Percentiles rank a stretch among this genome's conserved stretches.
Evolutionary conservation across 495 filamentous ascomycete species (phyloP).

Genomic region (Penicilliopsis zonata): DNA sequence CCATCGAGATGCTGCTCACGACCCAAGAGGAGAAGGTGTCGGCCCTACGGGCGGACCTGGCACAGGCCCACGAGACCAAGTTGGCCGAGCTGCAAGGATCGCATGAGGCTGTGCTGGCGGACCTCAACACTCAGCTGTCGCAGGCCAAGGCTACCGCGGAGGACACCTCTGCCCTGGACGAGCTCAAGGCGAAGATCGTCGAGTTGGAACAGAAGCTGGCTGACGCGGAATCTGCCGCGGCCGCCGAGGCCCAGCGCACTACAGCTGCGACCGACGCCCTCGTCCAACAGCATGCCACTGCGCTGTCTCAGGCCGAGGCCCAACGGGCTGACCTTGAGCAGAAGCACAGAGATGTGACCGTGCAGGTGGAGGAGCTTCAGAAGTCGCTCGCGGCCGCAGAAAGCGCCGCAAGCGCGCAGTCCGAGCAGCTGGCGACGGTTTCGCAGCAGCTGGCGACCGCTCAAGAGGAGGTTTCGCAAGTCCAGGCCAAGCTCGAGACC

Average conservation of each 20-base stretch:
- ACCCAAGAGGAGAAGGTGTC: constrained; percentile 30
- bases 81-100: constrained; percentile 26
- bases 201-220: constrained; percentile 28
- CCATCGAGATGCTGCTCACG: constrained; percentile 34
- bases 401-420: constrained; percentile 16
- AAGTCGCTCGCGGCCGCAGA: constrained; percentile 17
- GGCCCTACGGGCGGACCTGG: constrained; percentile 22
- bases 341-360: constrained; percentile 16
- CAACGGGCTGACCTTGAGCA: constrained; percentile 21
- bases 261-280: constrained; percentile 16
- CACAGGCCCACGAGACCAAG: constrained; percentile 24
- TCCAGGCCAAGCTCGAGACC: constrained; percentile 21
- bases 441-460: constrained; percentile 20
- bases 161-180: constrained; percentile 26
- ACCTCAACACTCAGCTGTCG: constrained; percentile 19
- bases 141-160: constrained; percentile 24
- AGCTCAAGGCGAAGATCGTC: constrained; percentile 21
- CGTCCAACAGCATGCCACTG: constrained; percentile 17
- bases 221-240: constrained; percentile 17
- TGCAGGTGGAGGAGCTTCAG: constrained; percentile 23
- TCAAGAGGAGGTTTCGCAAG: constrained; percentile 21
- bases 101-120: constrained; percentile 22
- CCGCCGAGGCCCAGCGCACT: constrained; percentile 16
- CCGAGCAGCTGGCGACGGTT: constrained; percentile 23
- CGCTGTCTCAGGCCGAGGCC: constrained; percentile 19